phyloP scores from a whole-genome alignment of 306 rosid species.

The Begonia peltatifolia region DNA sequence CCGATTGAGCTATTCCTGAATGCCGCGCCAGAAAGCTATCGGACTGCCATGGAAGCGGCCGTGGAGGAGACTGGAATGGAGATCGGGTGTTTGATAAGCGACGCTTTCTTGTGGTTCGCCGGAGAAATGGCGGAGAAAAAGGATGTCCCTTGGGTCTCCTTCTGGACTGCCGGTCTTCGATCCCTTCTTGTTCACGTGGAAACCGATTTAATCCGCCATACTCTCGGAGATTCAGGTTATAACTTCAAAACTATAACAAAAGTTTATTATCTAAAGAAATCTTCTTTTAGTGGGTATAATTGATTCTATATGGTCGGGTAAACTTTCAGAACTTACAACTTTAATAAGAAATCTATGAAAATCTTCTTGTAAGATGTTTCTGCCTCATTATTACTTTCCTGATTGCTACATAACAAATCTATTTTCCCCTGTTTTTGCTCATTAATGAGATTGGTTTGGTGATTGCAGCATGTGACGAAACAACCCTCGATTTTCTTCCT shows the following conservation, averaged over 20 bases:
- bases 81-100: constrained; percentile 42
- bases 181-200: constrained; percentile 30
- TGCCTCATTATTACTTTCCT: too few relatives aligned
- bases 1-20: constrained; percentile 18
- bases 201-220: constrained; percentile 23
- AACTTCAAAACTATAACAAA: too few relatives aligned
- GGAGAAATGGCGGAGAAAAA: constrained; percentile 36
- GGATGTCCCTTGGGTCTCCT: constrained; percentile 49
- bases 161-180: constrained; percentile 69
- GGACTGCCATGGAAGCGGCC: constrained; percentile 19
- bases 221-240: constrained; percentile 12
- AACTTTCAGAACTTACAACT: not conserved
- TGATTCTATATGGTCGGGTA: not conserved
- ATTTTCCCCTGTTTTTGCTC: too few relatives aligned
- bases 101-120: constrained; percentile 55
- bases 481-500: constrained; percentile 33
- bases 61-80: constrained; percentile 18
- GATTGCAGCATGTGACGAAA: constrained; percentile 11
- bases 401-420: too few relatives aligned
- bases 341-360: not conserved
- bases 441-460: not conserved
- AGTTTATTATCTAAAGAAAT: too few relatives aligned
- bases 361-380: too few relatives aligned
- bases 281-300: not conserved
- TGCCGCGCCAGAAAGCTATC: constrained; percentile 22